Evolutionary conservation across 768 basidiomycete species (phyloP), one percentile per base, ranked within the genome.

Genomic region (Agrocybe pediades): DNA sequence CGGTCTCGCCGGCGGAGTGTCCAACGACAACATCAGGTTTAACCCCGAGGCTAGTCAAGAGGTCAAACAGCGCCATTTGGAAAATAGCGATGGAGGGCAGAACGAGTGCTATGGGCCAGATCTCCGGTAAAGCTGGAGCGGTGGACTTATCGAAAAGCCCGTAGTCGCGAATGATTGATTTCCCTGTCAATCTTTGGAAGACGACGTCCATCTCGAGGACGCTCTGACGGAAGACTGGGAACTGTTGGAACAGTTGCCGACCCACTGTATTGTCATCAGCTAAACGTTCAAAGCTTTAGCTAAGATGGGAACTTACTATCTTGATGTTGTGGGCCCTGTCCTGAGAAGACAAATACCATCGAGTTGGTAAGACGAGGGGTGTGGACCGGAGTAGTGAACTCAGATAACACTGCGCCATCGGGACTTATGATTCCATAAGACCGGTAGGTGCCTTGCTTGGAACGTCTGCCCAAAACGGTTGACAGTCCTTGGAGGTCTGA

Each of bases 1-100:
- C 73, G 0, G 76, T 75, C 56, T 80, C 79, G 9, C 79, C 79
- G 13, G 77, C 76, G n/a, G 78, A 79, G 60, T 79, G 77, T 0
- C 79, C 79, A 6, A 80, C 44, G 15, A 79, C 61, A 6, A 65
- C 62, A 40, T 76, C 69, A 0, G 79, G 76, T 11, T 50, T 54
- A 41, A 77, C 49, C 7, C 74, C 73, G 13, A 77, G 40, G 42
- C 67, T 65, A 1, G 53, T 53, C 1, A 79, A 57, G 2, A 75
- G 65, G 43, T 81, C 79, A 55, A 72, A 70, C 6, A 79, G 49
- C 0, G 77, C 79, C 9, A 81, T 73, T 55, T 81, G 79, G 46
- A 78, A 56, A 58, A 81, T 76, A 1, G 74, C 63, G 19, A 80
- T 57, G 1, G 77, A 63, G 2, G 77, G 77, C 3, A 79, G 64